These are phyloP conservation scores for Colletotrichum noveboracense DNA, from an alignment of 2,329 filamentous ascomycete species.

Conservation along the genomic window DNA sequence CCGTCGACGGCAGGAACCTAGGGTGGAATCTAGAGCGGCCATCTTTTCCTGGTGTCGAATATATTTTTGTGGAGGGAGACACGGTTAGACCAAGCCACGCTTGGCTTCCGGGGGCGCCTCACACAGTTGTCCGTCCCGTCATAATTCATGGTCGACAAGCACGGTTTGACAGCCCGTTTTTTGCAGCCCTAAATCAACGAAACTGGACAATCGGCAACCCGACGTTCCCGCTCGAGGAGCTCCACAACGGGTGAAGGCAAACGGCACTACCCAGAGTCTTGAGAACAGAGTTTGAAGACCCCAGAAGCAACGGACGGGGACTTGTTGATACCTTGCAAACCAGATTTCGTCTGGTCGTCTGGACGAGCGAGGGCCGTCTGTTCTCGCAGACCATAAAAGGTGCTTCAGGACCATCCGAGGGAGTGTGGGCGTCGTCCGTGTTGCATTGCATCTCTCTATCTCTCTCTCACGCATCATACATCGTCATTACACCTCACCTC, in stretches of 20 bases:
- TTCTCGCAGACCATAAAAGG: slow-evolving; percentile 6
- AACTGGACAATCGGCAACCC: neutral
- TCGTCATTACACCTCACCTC: slow-evolving; percentile 3
- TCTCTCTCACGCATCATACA: neutral
- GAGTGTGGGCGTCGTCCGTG: neutral
- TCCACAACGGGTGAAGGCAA: neutral
- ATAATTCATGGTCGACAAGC: neutral
- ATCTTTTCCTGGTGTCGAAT: neutral
- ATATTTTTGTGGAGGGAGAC: neutral
- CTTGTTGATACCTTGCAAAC: neutral
- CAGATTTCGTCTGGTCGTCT: neutral
- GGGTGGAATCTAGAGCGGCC: neutral
- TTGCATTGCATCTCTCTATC: neutral
- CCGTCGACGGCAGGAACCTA: neutral
- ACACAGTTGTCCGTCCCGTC: neutral
- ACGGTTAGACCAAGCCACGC: neutral
- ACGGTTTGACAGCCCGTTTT: neutral
- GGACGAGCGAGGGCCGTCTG: neutral
- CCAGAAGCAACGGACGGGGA: neutral
- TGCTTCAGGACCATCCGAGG: neutral
- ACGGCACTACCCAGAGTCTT: neutral
- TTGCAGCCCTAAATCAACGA: neutral
- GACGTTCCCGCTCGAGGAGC: slow-evolving; percentile 11
- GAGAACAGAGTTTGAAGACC: neutral
- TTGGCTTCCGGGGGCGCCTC: neutral